A percentile compares a stretch with the other conserved stretches of the same genome.
Evolutionary conservation across 2,329 filamentous ascomycete species (phyloP).

Genomic region (Boeremia exigua): DNA sequence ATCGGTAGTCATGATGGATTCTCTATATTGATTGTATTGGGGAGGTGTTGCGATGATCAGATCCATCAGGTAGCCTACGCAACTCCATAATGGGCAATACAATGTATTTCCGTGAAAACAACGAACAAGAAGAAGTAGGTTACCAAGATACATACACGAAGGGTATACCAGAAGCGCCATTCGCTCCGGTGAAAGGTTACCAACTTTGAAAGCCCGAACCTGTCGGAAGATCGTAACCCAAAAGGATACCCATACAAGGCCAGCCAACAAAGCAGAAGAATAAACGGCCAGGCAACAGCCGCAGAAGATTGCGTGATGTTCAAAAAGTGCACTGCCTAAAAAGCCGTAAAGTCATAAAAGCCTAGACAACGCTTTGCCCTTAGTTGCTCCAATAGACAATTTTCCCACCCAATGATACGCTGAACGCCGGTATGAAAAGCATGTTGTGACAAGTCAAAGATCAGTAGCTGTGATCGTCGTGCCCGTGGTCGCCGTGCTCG

Average conservation of each 20-base stretch:
- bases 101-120: not conserved
- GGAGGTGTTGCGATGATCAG: constrained; percentile 5
- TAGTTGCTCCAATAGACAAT: constrained; percentile 6
- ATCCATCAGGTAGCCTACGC: constrained; percentile 1
- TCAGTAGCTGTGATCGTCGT: constrained; percentile 36
- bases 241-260: not conserved
- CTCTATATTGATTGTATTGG: constrained; percentile 1
- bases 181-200: constrained; percentile 18
- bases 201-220: constrained; percentile 11
- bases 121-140: not conserved
- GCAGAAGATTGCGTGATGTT: not conserved
- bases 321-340: not conserved
- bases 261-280: not conserved
- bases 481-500: constrained; percentile 38
- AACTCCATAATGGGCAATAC: not conserved
- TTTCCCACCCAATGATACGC: constrained; percentile 12
- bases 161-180: constrained; percentile 39
- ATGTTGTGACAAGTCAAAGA: not conserved
- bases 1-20: constrained; percentile 11
- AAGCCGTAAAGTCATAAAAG: constrained; percentile 16
- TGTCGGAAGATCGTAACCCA: constrained; percentile 2
- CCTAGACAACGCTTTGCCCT: constrained; percentile 2
- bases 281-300: not conserved
- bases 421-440: constrained; percentile 8
- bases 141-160: constrained; percentile 44